phyloP scores from a whole-genome alignment of 148 eudicot species.

The Cornus suecica region DNA sequence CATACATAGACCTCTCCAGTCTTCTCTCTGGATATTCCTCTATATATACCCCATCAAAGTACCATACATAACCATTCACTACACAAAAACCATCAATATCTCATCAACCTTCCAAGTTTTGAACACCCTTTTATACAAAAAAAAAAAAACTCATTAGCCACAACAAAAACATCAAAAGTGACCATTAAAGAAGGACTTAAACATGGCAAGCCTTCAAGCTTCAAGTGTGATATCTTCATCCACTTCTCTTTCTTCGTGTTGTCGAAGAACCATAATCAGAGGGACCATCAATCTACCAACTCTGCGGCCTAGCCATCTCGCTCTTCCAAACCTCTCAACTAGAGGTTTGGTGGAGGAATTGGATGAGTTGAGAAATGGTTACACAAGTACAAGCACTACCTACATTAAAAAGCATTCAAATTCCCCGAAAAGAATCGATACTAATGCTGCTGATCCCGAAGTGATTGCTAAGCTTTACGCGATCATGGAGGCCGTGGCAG shows the following conservation, averaged over 20 bases:
- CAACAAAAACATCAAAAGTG: not conserved
- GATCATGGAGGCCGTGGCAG: too few relatives aligned
- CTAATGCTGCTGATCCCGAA: slow-evolving; percentile 8
- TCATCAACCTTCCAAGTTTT: not conserved
- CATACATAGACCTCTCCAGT: not conserved
- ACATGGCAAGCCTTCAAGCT: too few relatives aligned
- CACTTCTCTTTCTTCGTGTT: not conserved
- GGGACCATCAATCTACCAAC: not conserved
- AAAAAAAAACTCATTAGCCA: too few relatives aligned
- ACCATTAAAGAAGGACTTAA: too few relatives aligned
- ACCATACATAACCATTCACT: too few relatives aligned
- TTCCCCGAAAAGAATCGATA: not conserved
- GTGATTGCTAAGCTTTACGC: too few relatives aligned
- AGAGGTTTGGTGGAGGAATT: slow-evolving; percentile 9
- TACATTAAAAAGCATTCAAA: not conserved
- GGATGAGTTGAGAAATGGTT: too few relatives aligned
- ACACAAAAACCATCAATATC: too few relatives aligned
- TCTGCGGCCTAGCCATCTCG: not conserved
- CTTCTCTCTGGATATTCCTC: not conserved
- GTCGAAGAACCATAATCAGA: not conserved
- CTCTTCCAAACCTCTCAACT: too few relatives aligned
- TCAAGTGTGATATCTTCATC: not conserved
- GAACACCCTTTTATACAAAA: too few relatives aligned
- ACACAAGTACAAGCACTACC: too few relatives aligned
- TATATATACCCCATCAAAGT: too few relatives aligned